These are phyloP conservation scores for Carex cristatella DNA, from an alignment of 176 grass and related monocot species.

Conservation along the genomic window DNA sequence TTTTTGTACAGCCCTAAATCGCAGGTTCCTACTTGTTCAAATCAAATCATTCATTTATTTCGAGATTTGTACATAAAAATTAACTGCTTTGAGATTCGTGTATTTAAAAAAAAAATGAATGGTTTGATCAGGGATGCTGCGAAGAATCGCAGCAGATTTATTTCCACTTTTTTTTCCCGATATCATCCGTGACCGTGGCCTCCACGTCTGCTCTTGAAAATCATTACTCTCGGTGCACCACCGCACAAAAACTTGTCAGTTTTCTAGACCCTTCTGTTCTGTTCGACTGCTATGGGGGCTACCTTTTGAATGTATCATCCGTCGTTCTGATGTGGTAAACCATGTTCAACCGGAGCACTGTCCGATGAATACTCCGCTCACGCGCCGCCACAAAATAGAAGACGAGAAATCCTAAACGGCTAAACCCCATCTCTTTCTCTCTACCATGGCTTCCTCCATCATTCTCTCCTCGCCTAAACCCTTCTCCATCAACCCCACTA, in stretches of 20 bases:
- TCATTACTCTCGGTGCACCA: neutral
- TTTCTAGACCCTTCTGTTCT: neutral
- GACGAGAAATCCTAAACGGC: neutral
- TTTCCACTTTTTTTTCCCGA: no score
- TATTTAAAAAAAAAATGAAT: no score
- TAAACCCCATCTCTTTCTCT: neutral
- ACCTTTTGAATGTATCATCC: no score
- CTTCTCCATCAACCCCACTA: neutral
- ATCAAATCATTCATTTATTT: no score
- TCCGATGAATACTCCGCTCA: neutral
- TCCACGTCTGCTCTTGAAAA: neutral
- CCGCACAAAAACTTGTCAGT: neutral
- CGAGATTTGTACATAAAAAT: no score
- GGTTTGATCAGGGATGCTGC: no score
- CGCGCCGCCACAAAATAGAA: neutral
- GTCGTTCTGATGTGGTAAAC: neutral
- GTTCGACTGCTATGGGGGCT: no score
- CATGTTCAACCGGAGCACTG: neutral
- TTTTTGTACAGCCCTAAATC: no score
- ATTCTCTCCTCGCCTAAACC: neutral
- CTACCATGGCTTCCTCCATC: slow-evolving; percentile 2
- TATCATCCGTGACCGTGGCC: no score
- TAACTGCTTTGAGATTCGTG: no score
- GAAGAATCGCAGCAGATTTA: no score
- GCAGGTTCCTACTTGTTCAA: no score